These are phyloP conservation scores for Plasmodium ovale DNA, from an alignment of 169 alveolate genomes.

Conservation along the genomic window DNA sequence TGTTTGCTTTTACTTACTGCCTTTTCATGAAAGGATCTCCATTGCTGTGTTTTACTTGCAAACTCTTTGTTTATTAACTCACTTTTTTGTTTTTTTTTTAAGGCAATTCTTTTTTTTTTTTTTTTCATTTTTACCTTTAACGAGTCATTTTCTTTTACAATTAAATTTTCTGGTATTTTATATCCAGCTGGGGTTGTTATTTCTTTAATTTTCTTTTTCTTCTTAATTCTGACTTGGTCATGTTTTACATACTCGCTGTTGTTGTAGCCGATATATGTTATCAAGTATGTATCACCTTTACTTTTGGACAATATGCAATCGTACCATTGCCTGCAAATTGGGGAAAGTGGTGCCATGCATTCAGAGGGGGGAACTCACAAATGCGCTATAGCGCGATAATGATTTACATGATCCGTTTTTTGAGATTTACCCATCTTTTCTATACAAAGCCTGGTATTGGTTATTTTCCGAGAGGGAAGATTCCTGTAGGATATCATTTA, in stretches of 20 bases:
- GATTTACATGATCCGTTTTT: background rate
- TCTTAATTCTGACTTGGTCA: conserved; percentile 79
- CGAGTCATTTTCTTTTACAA: conserved; percentile 79
- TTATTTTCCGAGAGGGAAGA: conserved; percentile 26
- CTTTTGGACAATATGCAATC: conserved; percentile 80
- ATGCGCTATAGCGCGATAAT: too few species aligned
- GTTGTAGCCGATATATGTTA: conserved; percentile 85
- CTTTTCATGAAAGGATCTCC: conserved; percentile 85
- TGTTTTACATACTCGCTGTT: conserved; percentile 81
- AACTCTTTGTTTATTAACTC: conserved; percentile 80
- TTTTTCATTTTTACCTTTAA: conserved; percentile 83
- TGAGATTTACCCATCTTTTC: conserved; percentile 51
- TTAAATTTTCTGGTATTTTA: conserved; percentile 84
- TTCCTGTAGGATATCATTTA: conserved; percentile 34
- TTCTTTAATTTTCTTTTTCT: conserved; percentile 77
- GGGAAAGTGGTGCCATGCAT: too few species aligned
- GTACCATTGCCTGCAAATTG: conserved; percentile 81
- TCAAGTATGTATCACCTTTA: conserved; percentile 80
- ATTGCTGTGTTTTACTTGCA: conserved; percentile 79
- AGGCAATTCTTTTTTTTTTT: conserved; percentile 81
- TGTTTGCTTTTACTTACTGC: conserved; percentile 75
- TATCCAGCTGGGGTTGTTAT: conserved; percentile 86
- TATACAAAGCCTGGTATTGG: conserved; percentile 64
- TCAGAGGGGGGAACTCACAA: too few species aligned
- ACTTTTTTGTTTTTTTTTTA: conserved; percentile 85